These are phyloP conservation scores for Suhomyces terraborum DNA, from an alignment of 1,139 yeast species.

Conservation along the genomic window DNA sequence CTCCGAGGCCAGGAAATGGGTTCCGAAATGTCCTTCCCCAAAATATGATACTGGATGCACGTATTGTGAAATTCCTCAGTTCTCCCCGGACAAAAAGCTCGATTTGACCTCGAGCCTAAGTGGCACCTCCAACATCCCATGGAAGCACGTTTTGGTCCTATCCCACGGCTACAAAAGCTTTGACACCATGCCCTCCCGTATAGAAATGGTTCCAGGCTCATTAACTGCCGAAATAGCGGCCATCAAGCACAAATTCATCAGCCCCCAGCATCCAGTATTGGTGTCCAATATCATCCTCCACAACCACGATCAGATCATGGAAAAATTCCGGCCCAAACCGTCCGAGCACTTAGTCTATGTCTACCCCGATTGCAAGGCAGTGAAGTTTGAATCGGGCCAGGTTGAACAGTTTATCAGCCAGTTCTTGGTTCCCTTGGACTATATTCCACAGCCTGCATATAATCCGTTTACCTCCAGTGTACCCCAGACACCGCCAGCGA, in stretches of 20 bases:
- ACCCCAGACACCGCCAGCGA: too few species aligned
- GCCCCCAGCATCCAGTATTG: slow-evolving; percentile 53
- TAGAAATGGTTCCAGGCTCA: slow-evolving; percentile 51
- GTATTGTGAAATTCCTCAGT: slow-evolving; percentile 48
- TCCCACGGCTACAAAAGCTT: slow-evolving; percentile 38
- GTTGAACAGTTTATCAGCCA: slow-evolving; percentile 44
- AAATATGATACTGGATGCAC: slow-evolving; percentile 63
- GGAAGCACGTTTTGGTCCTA: slow-evolving; percentile 58
- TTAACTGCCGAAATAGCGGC: slow-evolving; percentile 37
- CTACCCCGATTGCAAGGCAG: slow-evolving; percentile 57
- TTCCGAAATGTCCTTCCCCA: slow-evolving; percentile 51
- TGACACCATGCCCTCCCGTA: slow-evolving; percentile 56
- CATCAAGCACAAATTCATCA: slow-evolving; percentile 32
- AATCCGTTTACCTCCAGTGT: slow-evolving; percentile 35
- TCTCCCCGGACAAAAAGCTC: slow-evolving; percentile 46
- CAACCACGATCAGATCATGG: slow-evolving; percentile 8
- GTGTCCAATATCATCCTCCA: slow-evolving; percentile 42
- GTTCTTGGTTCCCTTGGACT: slow-evolving; percentile 38
- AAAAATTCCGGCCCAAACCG: background rate
- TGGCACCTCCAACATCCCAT: slow-evolving; percentile 51
- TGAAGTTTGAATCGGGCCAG: slow-evolving; percentile 34
- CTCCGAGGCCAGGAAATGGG: background rate
- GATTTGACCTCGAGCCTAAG: slow-evolving; percentile 40
- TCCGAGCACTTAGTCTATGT: slow-evolving; percentile 37
- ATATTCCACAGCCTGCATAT: slow-evolving; percentile 21